Evolutionary conservation across 306 rosid genomes (phyloP).

Genomic region (Oemleria cerasiformis): DNA sequence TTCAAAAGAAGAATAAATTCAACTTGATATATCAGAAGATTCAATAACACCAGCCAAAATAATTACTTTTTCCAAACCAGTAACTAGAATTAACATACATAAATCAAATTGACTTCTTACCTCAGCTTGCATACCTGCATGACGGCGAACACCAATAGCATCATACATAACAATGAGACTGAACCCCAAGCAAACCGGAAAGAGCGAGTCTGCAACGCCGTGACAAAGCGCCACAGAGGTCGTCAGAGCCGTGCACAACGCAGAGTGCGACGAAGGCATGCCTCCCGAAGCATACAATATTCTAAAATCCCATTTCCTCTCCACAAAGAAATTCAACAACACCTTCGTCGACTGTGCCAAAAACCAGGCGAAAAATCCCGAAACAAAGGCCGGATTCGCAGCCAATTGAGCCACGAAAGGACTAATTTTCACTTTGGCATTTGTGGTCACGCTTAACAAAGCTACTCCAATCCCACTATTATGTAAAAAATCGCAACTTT

Average conservation of each 20-base stretch:
- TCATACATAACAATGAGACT: slow-evolving; percentile 87
- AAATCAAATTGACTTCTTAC: slow-evolving; percentile 28
- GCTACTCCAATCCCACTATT: slow-evolving; percentile 63
- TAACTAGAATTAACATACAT: neutral
- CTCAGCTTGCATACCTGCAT: slow-evolving; percentile 96
- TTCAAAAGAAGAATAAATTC: too few relatives aligned
- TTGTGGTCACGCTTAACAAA: slow-evolving; percentile 57
- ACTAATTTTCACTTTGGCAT: slow-evolving; percentile 60
- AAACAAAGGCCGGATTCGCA: slow-evolving; percentile 78
- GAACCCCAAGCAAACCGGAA: slow-evolving; percentile 85
- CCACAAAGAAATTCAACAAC: slow-evolving; percentile 62
- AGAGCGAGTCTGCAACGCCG: slow-evolving; percentile 56
- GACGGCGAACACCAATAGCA: slow-evolving; percentile 84
- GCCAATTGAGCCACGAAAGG: slow-evolving; percentile 75
- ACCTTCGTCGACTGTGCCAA: slow-evolving; percentile 61
- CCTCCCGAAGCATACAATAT: slow-evolving; percentile 67
- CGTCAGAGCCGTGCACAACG: slow-evolving; percentile 77
- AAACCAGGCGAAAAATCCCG: slow-evolving; percentile 65
- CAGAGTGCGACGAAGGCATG: slow-evolving; percentile 94
- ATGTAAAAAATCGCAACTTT: slow-evolving; percentile 38
- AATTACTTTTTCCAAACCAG: too few relatives aligned
- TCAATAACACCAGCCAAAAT: neutral
- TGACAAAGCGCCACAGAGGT: slow-evolving; percentile 79
- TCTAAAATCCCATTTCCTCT: slow-evolving; percentile 62
- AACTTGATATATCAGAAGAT: neutral